A percentile compares a stretch with the other conserved stretches of the same genome.
Conservation (phyloP, 768 basidiomycete genomes). For the Rubroboletus satanas region DNA sequence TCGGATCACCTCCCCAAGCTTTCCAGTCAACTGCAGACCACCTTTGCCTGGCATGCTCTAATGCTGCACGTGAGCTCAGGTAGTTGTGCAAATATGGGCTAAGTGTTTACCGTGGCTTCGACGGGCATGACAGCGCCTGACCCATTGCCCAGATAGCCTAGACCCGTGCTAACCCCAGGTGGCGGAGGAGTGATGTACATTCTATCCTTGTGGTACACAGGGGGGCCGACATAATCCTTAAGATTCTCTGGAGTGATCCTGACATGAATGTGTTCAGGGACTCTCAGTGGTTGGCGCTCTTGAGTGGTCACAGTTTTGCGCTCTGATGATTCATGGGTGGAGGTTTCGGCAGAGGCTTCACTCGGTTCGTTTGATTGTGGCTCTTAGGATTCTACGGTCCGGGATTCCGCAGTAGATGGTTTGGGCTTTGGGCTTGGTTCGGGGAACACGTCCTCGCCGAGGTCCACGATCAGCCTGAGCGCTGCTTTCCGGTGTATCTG, state of each 20-base stretch:
- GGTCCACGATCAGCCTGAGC: constrained; percentile 82
- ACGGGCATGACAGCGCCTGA: constrained; percentile 97
- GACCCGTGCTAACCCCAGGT: constrained; percentile 89
- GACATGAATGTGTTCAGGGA: constrained; percentile 77
- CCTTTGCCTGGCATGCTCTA: constrained; percentile 98
- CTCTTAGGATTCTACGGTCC: constrained; percentile 51
- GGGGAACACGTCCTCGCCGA: constrained; percentile 83
- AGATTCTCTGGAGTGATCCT: constrained; percentile 81
- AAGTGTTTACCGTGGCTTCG: constrained; percentile 74
- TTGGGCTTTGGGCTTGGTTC: constrained; percentile 47
- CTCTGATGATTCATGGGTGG: constrained; percentile 30
- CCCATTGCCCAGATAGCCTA: constrained; percentile 96
- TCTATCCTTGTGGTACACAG: constrained; percentile 91
- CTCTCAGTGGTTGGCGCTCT: constrained; percentile 72
- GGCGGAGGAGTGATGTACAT: constrained; percentile 81
- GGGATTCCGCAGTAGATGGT: constrained; percentile 17
- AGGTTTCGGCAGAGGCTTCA: constrained; percentile 13
- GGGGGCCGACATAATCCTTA: constrained; percentile 96
- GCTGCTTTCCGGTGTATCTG: constrained; percentile 98
- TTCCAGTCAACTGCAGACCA: constrained; percentile 86
- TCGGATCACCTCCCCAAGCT: constrained; percentile 95
- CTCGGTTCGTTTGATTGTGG: constrained; percentile 39
- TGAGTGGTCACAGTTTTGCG: constrained; percentile 67
- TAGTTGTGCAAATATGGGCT: not conserved
- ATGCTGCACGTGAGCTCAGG: not conserved